Base-by-base conservation (phyloP, 1,139 yeast genomes). In the Blastobotrys elegans region DNA sequence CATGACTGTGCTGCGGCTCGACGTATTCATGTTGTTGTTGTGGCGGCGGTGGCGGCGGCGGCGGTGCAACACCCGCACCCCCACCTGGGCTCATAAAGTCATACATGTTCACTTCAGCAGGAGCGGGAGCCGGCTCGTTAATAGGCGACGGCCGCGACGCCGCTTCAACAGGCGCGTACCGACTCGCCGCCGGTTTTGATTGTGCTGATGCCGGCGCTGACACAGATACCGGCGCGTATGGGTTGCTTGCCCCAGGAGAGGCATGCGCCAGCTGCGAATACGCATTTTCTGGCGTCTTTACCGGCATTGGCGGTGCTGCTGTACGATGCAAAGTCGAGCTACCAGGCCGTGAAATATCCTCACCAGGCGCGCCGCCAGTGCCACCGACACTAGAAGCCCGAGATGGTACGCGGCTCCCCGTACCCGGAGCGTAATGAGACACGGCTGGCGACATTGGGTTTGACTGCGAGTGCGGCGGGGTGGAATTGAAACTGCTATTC, bases 61-160 rank as follows among this genome's bases (percentile, higher is more conserved):
- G 44, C 7, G 45, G 20, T 5, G 32, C 43, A 10, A 45, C 50
- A n/a, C 40, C 40, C 8, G 44, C 39, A 27, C 22, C 20, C 7
- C 47, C 50, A n/a, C 40, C 40, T 10, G 44, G 44, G 18, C 22
- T 26, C 47, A 44, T 44, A 20, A 39, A 40, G 11, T 52, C 52
- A 40, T 54, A 49, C 30, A 52, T 34, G 3, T 53, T 54, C 26
- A 20, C 37, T 10, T 24, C 20, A 26, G 38, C 38, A 4, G 36
- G 31, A n/a, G 48, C 22, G 33, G 20, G 37, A 20, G 18, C 17
- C 11, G 31, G 35, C 16, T 33, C 27, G 14, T 33, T 6, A n/a
- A 17, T 21, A 10, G 38, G 38, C 16, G 40, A 37, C 16, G 20
- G 31, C 5, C 30, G 20, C 8, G 40, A 10, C 26, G 4, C n/a